Evolutionary conservation across 148 eudicot genomes (phyloP).

Genomic region (Bassia scoparia): DNA sequence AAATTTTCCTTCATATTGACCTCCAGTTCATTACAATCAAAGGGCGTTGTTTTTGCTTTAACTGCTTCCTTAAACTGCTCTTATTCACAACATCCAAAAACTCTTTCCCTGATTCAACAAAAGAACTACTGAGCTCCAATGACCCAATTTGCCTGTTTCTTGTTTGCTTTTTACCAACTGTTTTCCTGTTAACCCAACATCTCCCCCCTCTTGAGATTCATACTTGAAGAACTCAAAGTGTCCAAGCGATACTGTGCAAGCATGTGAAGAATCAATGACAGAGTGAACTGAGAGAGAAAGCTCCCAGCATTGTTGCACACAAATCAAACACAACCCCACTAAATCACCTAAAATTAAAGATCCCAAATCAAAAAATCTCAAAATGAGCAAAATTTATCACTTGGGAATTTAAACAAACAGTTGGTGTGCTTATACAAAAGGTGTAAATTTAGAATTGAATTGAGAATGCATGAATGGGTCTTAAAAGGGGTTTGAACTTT

Average conservation of each 20-base stretch:
- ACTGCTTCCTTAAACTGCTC: constrained; percentile 39
- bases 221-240: constrained; percentile 37
- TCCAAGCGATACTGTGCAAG: constrained; percentile 66
- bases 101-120: constrained; percentile 33
- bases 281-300: constrained; percentile 62
- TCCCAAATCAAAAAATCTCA: constrained; percentile 7
- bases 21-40: constrained; percentile 61
- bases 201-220: constrained; percentile 38
- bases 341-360: constrained; percentile 20
- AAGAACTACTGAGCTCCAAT: constrained; percentile 30
- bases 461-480: constrained; percentile 20
- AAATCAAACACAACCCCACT: constrained; percentile 15
- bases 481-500: constrained; percentile 20
- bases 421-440: constrained; percentile 25
- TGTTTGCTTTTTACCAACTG: constrained; percentile 21
- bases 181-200: constrained; percentile 20
- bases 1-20: constrained; percentile 90
- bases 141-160: constrained; percentile 18
- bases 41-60: constrained; percentile 35
- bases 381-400: constrained; percentile 20
- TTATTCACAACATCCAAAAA: constrained; percentile 24
- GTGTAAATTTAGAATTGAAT: constrained; percentile 4
- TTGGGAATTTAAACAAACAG: constrained; percentile 27
- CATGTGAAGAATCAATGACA: constrained; percentile 55
- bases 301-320: constrained; percentile 50